A percentile compares a stretch with the other conserved stretches of the same genome.
Evolutionary conservation across 1,284 basidiomycete genomes (phyloP).

Genomic region (Boletus albobrunnescens): DNA sequence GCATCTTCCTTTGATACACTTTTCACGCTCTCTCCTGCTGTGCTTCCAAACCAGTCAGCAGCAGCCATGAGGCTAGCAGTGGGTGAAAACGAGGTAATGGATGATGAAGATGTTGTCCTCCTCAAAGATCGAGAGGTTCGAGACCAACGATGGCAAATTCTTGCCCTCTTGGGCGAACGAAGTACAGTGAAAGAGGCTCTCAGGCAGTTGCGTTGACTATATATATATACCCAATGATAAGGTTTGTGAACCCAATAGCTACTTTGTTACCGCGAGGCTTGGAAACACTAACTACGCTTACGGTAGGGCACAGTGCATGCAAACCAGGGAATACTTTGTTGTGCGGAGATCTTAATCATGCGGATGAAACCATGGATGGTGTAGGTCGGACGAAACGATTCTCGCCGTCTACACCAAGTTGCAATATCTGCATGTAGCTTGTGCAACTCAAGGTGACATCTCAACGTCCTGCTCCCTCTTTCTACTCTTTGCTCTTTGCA

Average conservation of each 20-base stretch:
- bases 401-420: no score
- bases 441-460: slow-evolving; percentile 27
- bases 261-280: background rate
- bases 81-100: slow-evolving; percentile 53
- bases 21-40: slow-evolving; percentile 72
- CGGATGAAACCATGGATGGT: no score
- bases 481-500: slow-evolving; percentile 13
- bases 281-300: background rate
- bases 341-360: no score
- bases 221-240: background rate
- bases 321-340: background rate
- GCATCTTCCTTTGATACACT: slow-evolving; percentile 69
- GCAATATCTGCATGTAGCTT: no score
- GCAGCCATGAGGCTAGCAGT: slow-evolving; percentile 64
- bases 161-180: slow-evolving; percentile 68
- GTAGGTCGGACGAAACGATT: background rate
- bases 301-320: background rate
- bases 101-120: slow-evolving; percentile 48
- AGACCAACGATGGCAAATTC: slow-evolving; percentile 69
- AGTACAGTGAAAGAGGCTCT: slow-evolving; percentile 69
- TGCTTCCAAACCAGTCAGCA: slow-evolving; percentile 71
- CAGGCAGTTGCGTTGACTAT: slow-evolving; percentile 31
- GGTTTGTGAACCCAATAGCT: background rate
- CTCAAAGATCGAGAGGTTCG: slow-evolving; percentile 62
- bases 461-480: slow-evolving; percentile 23